Base-by-base conservation (phyloP, 352 stramenopile genomes). In the Pythium apleroticum region DNA sequence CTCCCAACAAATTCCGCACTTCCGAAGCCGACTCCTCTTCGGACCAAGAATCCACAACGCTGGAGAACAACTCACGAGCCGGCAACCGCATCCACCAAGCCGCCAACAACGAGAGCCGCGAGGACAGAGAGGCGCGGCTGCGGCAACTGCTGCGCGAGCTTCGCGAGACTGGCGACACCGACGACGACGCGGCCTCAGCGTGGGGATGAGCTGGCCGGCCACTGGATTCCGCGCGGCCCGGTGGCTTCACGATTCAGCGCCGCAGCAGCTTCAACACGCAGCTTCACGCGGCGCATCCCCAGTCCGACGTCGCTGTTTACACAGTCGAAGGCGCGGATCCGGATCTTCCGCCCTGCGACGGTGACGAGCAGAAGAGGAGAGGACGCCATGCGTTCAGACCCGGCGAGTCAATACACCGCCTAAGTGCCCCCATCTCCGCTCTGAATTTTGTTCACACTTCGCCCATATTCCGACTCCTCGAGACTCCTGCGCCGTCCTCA, bases 81-180 rank as follows among this genome's bases (percentile, higher is more conserved):
- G 28, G 59, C 33, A 72, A 72, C n/a, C 60, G 15, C 28, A 30
- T 31, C 17, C 35, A 25, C n/a, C 19, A 27, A 22, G 24, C 22
- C 37, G 19, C 17, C 15, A 41, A 11, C 37, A n/a, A 61, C 52
- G 43, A 50, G 6, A 50, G 37, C 14, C 49, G 50, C 15, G 46
- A 43, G 14, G 67, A 69, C 31, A 71, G 75, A 0, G 75, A 86
- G 49, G 65, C 63, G 1, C 67, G 81, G 35, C 52, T 87, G 31
- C 74, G 69, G 22, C 57, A 76, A 22, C 46, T 87, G 24, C 59
- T 85, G n/a, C 63, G 63, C 20, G 63, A 85, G 35, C 65, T 85
- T 11, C 72, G 77, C 30, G 58, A 49, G 33, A 57, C 49, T 24
- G 57, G 60, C 48, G 39, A 64, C 14, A 2, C 6, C 7, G 43